Base-by-base conservation (phyloP, 805 yeast species). In the Cyberlindnera nakhonratchasimensis region DNA sequence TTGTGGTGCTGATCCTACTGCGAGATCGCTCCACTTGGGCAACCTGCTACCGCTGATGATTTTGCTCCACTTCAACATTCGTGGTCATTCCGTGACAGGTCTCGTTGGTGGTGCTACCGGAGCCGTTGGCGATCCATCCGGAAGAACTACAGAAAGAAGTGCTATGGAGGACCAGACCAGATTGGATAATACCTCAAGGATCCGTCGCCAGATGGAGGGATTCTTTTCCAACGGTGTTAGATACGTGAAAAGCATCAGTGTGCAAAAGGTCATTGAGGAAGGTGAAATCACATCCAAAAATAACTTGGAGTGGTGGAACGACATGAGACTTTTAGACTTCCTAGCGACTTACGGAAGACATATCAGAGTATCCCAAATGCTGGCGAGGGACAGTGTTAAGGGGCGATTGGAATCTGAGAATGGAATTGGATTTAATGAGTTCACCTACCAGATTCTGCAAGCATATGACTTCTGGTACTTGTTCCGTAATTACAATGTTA, bases 1-100 rank as follows among this genome's bases (percentile, higher is more conserved):
- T 62, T 83, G 96, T 61, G 99, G 99, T 10, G 97, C 96, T 0
- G 99, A 93, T 58, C 99, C 99, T 2, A 82, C 96, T 0, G 98
- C 98, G 1, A 69, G 59, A 36, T 89, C 97, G 0, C 67, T 93
- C 13, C 99, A 93, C 64, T 64, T 93, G 51, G 99, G 99, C 3
- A 93, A 93, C 55, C 65, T 93, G 39, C 68, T 93, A 24, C 99
- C 99, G 1, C 64, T 93, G 49, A 78, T 93, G 82, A 77, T 87
- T 2, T 65, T 91, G 34, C 66, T 93, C 33, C 96, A 93, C 62
- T 89, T 89, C 62, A 79, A 79, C 48, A 64, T 89, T 24, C 69
- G 93, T 25, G 99, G 99, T 2, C 96, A 89, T 59, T 75, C 77
- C 46, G 78, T 88, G n/a, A 78, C 82, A 6, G 88, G 91, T 0